Percentiles rank a stretch among this genome's conserved stretches.
Conservation (phyloP, 2,329 filamentous ascomycete species). For the Cordyceps cateniannulata region DNA sequence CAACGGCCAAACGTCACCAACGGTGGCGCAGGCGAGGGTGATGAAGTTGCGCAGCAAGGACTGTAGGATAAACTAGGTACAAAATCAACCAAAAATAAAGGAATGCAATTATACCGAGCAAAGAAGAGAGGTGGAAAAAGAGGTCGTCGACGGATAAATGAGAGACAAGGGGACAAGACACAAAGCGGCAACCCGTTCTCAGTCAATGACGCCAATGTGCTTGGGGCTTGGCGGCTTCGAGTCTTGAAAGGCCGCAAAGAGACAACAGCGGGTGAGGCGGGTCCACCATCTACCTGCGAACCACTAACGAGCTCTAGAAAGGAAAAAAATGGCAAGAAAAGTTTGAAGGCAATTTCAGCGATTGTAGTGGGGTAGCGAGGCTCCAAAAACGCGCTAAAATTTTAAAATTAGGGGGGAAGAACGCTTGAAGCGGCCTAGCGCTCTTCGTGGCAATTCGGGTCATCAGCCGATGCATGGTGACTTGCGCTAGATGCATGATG, state of each 20-base stretch:
- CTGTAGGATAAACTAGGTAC: too few species aligned
- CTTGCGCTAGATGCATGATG: too few species aligned
- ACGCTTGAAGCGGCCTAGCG: not conserved
- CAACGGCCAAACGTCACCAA: not conserved
- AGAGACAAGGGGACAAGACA: not conserved
- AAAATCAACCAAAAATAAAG: too few species aligned
- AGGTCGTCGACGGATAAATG: not conserved
- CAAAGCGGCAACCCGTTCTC: not conserved
- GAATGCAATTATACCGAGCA: not conserved
- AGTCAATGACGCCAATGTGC: conserved; percentile 4
- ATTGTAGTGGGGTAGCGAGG: not conserved
- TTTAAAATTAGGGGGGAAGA: not conserved
- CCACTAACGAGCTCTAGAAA: not conserved
- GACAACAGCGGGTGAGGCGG: not conserved
- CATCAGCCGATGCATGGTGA: too few species aligned
- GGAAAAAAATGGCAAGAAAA: not conserved
- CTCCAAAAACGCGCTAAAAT: not conserved
- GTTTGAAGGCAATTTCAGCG: not conserved
- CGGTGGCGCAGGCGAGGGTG: not conserved
- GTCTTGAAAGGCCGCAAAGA: not conserved
- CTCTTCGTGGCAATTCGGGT: not conserved
- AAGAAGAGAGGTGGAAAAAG: not conserved
- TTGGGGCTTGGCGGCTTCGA: not conserved
- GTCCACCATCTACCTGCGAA: not conserved
- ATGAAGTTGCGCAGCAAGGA: not conserved